Conservation (phyloP, 441 rosid species). For the Jatropha multifida region DNA sequence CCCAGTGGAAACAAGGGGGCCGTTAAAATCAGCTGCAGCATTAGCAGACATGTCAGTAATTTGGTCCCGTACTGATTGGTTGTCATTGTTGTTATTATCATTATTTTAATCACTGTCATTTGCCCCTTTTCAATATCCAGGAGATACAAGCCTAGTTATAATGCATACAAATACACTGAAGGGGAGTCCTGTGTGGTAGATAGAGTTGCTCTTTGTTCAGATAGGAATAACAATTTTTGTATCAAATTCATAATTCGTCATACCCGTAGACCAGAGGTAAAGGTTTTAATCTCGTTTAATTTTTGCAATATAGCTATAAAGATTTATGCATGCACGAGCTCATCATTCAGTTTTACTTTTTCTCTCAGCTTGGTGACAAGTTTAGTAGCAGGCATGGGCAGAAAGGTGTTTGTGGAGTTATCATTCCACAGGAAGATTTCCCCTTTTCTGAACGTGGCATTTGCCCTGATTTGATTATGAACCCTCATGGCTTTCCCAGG, state of each 20-base stretch:
- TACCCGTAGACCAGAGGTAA: constrained; percentile 96
- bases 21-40: constrained; percentile 28
- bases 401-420: constrained; percentile 97
- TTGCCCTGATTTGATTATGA: constrained; percentile 97
- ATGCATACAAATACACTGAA: constrained; percentile 64
- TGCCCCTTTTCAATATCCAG: constrained; percentile 38
- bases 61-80: constrained; percentile 1
- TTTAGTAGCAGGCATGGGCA: constrained; percentile 99
- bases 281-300: constrained; percentile 1
- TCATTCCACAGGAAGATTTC: constrained; percentile 93
- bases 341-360: constrained; percentile 14
- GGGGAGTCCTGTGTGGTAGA: constrained; percentile 85
- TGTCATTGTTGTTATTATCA: neutral
- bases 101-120: constrained; percentile 12
- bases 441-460: constrained; percentile 97
- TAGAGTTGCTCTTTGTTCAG: constrained; percentile 76
- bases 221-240: constrained; percentile 45
- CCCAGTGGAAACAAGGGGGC: constrained; percentile 47
- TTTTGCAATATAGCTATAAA: neutral
- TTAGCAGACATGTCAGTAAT: constrained; percentile 52
- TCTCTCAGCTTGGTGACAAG: constrained; percentile 83
- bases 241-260: constrained; percentile 82
- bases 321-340: neutral
- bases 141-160: constrained; percentile 53
- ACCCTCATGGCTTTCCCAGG: constrained; percentile 99